Percentiles rank a stretch among this genome's conserved stretches.
phyloP scores from a whole-genome alignment of 1,139 yeast genomes.

The Candida labiduridarum region DNA sequence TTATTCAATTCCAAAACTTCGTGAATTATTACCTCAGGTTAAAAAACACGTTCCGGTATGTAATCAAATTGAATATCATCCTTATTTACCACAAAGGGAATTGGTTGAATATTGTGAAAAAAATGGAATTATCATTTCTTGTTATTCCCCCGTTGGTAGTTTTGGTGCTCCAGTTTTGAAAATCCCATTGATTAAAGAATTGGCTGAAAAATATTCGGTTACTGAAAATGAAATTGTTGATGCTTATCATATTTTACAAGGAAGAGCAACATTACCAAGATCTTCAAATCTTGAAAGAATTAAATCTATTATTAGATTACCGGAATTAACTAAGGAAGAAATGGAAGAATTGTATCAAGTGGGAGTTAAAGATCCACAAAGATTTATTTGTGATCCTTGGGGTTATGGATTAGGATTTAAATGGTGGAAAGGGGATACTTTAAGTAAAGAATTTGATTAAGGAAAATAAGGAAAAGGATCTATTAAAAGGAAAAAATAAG shows the following conservation, averaged over 20 bases:
- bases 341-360: constrained; percentile 40
- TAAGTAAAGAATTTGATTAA: constrained; percentile 21
- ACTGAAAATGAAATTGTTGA: constrained; percentile 36
- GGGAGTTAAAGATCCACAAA: constrained; percentile 46
- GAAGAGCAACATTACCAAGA: constrained; percentile 37
- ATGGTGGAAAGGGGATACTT: constrained; percentile 38
- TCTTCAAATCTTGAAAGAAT: constrained; percentile 42
- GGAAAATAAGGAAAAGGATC: neutral
- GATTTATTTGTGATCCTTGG: constrained; percentile 39
- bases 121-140: constrained; percentile 29
- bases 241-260: constrained; percentile 41
- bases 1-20: constrained; percentile 31
- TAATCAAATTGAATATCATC: constrained; percentile 42
- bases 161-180: constrained; percentile 40
- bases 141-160: constrained; percentile 41
- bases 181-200: constrained; percentile 31
- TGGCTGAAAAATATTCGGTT: constrained; percentile 35
- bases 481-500: neutral
- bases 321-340: constrained; percentile 47
- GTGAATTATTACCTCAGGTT: constrained; percentile 28
- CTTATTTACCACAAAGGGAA: constrained; percentile 42
- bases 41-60: constrained; percentile 32
- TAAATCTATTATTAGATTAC: constrained; percentile 31
- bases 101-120: constrained; percentile 29
- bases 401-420: constrained; percentile 41